These are phyloP conservation scores for Cytospora chrysosperma DNA, from an alignment of 2,329 filamentous ascomycete genomes.

Conservation along the genomic window DNA sequence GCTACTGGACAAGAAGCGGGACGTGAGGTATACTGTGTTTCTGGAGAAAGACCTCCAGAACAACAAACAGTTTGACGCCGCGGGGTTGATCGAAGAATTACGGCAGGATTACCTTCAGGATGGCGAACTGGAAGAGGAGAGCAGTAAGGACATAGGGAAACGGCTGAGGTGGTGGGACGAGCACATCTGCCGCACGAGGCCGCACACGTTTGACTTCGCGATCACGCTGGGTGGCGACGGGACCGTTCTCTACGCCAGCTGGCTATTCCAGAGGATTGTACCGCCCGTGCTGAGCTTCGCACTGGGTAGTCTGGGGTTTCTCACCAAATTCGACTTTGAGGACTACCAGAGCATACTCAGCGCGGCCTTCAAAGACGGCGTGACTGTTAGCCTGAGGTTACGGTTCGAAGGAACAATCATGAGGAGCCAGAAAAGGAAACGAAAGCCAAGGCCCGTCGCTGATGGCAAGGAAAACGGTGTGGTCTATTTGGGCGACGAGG, in stretches of 20 bases:
- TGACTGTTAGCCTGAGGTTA: slow-evolving; percentile 82
- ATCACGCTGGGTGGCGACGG: slow-evolving; percentile 92
- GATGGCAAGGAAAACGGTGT: slow-evolving; percentile 14
- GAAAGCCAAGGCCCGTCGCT: slow-evolving; percentile 10
- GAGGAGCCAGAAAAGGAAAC: slow-evolving; percentile 61
- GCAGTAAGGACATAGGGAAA: slow-evolving; percentile 38
- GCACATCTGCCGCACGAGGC: slow-evolving; percentile 71
- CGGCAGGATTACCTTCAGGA: slow-evolving; percentile 39
- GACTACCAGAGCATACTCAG: slow-evolving; percentile 68
- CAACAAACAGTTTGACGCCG: slow-evolving; percentile 70
- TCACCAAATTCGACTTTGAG: slow-evolving; percentile 94
- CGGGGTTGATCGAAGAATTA: slow-evolving; percentile 66
- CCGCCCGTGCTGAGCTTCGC: slow-evolving; percentile 91
- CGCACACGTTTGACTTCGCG: slow-evolving; percentile 90
- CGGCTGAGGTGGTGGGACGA: slow-evolving; percentile 82
- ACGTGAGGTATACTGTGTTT: slow-evolving; percentile 73
- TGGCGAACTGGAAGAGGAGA: slow-evolving; percentile 35
- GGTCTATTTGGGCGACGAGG: slow-evolving; percentile 30
- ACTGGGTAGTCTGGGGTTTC: slow-evolving; percentile 86
- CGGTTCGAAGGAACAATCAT: slow-evolving; percentile 94
- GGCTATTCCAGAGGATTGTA: slow-evolving; percentile 94
- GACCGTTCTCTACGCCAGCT: slow-evolving; percentile 94
- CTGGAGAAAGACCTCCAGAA: slow-evolving; percentile 74
- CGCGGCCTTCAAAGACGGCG: slow-evolving; percentile 74
- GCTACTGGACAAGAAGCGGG: slow-evolving; percentile 71